These are phyloP conservation scores for Penicillium vulpinum DNA, from an alignment of 2,329 filamentous ascomycete species.

Conservation along the genomic window DNA sequence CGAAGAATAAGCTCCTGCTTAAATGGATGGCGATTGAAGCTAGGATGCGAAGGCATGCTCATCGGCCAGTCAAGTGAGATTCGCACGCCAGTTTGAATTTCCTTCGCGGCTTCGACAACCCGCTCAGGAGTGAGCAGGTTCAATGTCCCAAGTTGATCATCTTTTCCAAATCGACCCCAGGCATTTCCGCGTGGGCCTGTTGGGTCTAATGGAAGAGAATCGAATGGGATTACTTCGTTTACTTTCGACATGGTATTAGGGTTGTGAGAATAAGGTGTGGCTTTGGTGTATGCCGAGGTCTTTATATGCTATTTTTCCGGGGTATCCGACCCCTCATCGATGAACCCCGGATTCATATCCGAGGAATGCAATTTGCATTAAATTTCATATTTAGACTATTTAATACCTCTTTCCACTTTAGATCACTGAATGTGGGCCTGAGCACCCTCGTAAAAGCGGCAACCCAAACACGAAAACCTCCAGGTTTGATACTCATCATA, in stretches of 20 bases:
- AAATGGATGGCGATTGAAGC: conserved; percentile 26
- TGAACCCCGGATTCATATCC: background rate
- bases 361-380: background rate
- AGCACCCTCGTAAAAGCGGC: too few species aligned
- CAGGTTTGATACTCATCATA: too few species aligned
- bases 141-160: conserved; percentile 55
- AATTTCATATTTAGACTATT: background rate
- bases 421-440: too few species aligned
- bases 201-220: conserved; percentile 21
- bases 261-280: background rate
- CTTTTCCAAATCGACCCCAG: conserved; percentile 55
- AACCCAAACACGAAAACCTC: too few species aligned
- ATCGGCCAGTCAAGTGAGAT: conserved; percentile 28
- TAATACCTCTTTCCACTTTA: too few species aligned
- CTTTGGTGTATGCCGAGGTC: background rate
- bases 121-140: conserved; percentile 53
- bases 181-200: conserved; percentile 54
- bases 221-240: conserved; percentile 11
- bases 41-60: conserved; percentile 25
- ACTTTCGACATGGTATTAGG: background rate
- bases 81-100: conserved; percentile 41
- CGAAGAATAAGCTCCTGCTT: conserved; percentile 24
- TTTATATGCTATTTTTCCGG: background rate
- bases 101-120: conserved; percentile 44
- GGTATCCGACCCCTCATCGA: background rate